Evolutionary conservation across 331 rosid species (phyloP), one percentile per base, ranked within the genome.

Genomic region (Rosa hybrid): DNA sequence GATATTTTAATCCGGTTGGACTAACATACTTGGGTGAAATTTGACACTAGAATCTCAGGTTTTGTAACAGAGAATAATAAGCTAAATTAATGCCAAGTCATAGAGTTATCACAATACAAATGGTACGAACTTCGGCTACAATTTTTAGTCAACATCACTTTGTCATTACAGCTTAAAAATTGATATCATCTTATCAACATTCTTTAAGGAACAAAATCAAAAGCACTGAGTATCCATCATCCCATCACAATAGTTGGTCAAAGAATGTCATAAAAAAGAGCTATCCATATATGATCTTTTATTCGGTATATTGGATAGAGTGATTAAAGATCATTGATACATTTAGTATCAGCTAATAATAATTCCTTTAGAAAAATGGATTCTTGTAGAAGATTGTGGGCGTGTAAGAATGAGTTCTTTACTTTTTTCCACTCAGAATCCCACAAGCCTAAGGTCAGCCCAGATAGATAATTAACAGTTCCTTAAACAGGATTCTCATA

Each of bases 1-100:
- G 78, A 73, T 78, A 85, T 74, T 46, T 53, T 18, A 77, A 78
- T 57, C 45, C 46, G 21, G 60, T 46, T 46, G 48, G 38, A 60
- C 76, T 68, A 84, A 84, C 73, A 75, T 63, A 78, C 53, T 71
- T 71, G 77, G 46, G 46, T 68, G 75, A 74, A 34, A 76, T 82
- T 74, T 78, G 71, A 82, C 81, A 71, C 79, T 79, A 34, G 34
- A 30, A 30, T 30, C 34, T 30, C 34, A 30, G 6, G 49, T 51
- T 30, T 5, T 48, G 11, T 3, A 2, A 27, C 7, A n/a, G 20
- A 14, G n/a, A 38, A 42, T 56, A 0, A 75, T 6, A 2, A 5
- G 7, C 65, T 27, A 45, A 8, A 30, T 13, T 76, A 30, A 30
- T 30, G 7, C 45, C 25, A 59, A 9, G 46, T 48, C 71, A 25